Percentiles rank a stretch among this genome's conserved stretches.
phyloP scores from a whole-genome alignment of 1,284 basidiomycete species.

The Exobasidium rhododendri region DNA sequence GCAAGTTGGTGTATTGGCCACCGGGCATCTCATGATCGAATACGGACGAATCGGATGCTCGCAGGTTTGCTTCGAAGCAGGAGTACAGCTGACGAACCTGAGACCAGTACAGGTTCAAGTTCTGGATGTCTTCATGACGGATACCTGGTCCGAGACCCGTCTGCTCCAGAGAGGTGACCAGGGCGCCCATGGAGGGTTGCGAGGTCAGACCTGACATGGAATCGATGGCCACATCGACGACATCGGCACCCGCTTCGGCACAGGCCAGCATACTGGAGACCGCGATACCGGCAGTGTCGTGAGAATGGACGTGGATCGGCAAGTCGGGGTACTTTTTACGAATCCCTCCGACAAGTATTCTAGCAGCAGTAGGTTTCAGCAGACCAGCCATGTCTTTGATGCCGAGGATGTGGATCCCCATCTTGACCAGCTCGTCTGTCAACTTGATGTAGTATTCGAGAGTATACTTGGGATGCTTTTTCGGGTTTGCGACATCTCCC shows the following conservation, averaged over 20 bases:
- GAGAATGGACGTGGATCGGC: conserved; percentile 98
- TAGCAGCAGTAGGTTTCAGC: conserved; percentile 90
- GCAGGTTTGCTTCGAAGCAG: conserved; percentile 98
- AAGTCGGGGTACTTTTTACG: conserved; percentile 94
- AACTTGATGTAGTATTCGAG: conserved; percentile 97
- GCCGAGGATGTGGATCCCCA: conserved; percentile 94
- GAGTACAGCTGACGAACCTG: conserved; percentile 92
- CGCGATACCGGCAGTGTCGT: conserved; percentile 98
- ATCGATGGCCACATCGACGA: conserved; percentile 98
- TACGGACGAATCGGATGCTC: conserved; percentile 78
- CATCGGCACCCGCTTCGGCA: conserved; percentile 92
- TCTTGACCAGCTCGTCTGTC: conserved; percentile 84
- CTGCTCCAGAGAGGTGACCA: conserved; percentile 91
- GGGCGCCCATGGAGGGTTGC: conserved; percentile 96
- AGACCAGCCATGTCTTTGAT: conserved; percentile 99
- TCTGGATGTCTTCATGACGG: conserved; percentile 93
- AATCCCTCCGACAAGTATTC: conserved; percentile 86
- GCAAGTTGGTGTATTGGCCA: conserved; percentile 62
- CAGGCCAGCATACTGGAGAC: conserved; percentile 93
- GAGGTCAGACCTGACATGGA: conserved; percentile 94
- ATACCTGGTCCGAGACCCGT: conserved; percentile 92
- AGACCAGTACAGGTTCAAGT: conserved; percentile 96
- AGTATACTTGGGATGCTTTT: conserved; percentile 91
- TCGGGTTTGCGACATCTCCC: conserved; percentile 91
- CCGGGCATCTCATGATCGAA: conserved; percentile 99